These are phyloP conservation scores for Chaetomium fimeti DNA, from an alignment of 495 filamentous ascomycete species.

Conservation along the genomic window DNA sequence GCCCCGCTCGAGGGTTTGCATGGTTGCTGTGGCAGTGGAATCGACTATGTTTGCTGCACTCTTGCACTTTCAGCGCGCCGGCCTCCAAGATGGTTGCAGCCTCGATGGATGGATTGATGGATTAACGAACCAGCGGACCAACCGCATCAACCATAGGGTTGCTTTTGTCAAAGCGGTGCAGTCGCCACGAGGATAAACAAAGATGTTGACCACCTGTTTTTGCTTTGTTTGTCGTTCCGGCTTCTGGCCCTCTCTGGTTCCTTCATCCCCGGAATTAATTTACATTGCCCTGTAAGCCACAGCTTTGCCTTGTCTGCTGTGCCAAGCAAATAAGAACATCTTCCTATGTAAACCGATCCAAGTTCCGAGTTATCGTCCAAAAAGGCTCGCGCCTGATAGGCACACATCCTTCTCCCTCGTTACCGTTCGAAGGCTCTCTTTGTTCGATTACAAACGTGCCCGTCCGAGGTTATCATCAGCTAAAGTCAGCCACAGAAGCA, in stretches of 20 bases:
- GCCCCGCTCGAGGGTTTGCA: conserved; percentile 7
- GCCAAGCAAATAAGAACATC: conserved; percentile 19
- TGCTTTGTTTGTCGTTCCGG: neutral
- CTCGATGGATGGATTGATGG: neutral
- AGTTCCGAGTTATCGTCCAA: neutral
- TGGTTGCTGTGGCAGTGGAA: conserved; percentile 23
- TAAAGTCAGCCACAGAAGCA: too few species aligned
- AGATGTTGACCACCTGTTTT: neutral
- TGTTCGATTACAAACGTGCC: too few species aligned
- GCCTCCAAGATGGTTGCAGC: conserved; percentile 5
- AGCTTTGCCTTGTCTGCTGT: neutral
- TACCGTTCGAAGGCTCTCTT: too few species aligned
- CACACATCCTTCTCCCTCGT: too few species aligned
- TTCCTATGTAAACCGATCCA: conserved; percentile 7
- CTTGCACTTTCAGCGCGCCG: neutral
- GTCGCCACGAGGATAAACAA: neutral
- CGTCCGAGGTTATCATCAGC: too few species aligned
- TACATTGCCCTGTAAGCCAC: conserved; percentile 8
- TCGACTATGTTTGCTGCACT: neutral
- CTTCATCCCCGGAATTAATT: conserved; percentile 8
- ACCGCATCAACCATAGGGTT: neutral
- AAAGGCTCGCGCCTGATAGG: too few species aligned
- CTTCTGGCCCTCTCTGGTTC: neutral
- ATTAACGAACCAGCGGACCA: neutral
- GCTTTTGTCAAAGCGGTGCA: neutral